These are phyloP conservation scores for Lepidium sativum DNA, from an alignment of 345 rosid species.

Conservation along the genomic window DNA sequence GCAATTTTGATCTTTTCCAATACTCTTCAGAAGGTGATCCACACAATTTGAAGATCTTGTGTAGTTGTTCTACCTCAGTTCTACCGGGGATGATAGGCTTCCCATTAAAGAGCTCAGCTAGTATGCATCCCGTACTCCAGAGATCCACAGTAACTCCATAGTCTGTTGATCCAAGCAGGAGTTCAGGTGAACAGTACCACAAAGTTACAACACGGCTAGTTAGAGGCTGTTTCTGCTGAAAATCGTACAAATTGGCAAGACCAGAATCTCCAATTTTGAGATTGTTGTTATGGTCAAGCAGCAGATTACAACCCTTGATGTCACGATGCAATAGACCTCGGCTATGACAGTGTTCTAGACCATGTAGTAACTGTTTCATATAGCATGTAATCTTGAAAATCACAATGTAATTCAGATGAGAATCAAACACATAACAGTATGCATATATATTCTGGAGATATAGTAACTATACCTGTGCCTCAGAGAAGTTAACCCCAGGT, in stretches of 20 bases:
- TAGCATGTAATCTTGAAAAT: conserved; percentile 54
- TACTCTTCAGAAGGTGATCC: conserved; percentile 71
- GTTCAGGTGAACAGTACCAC: conserved; percentile 74
- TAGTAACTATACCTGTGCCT: conserved; percentile 41
- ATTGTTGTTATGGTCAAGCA: conserved; percentile 44
- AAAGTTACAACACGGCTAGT: conserved; percentile 68
- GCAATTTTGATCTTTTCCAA: conserved; percentile 54
- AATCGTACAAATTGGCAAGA: conserved; percentile 36
- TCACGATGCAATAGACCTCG: conserved; percentile 62
- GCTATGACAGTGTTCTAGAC: conserved; percentile 60
- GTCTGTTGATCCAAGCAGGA: conserved; percentile 51
- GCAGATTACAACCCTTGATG: conserved; percentile 58
- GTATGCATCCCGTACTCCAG: conserved; percentile 64
- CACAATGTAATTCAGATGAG: not conserved
- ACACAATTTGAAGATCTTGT: conserved; percentile 65
- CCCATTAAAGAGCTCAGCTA: conserved; percentile 58
- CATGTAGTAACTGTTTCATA: conserved; percentile 51
- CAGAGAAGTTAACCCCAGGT: conserved; percentile 45
- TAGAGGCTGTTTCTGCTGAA: conserved; percentile 41
- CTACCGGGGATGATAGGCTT: conserved; percentile 69
- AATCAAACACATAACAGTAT: not conserved
- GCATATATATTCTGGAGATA: not conserved
- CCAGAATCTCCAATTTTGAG: conserved; percentile 69
- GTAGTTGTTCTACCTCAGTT: conserved; percentile 74
- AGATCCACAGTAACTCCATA: conserved; percentile 58